Percentiles rank a stretch among this genome's conserved stretches.
Conservation (phyloP, 495 filamentous ascomycete genomes). For the Podospora tetraspora region DNA sequence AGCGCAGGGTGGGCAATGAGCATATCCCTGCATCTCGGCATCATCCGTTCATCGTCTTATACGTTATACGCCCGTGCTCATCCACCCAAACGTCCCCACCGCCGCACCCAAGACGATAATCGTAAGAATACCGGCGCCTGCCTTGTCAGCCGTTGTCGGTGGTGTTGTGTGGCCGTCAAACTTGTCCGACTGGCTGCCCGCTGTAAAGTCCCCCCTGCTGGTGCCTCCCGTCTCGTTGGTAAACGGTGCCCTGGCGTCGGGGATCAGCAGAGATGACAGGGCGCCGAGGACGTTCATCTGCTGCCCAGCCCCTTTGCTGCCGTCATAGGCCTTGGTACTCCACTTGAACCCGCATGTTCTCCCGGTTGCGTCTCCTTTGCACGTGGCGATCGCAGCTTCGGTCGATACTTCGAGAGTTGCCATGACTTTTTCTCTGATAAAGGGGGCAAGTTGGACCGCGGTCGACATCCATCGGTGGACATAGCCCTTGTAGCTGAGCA, state of each 20-base stretch:
- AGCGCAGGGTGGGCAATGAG: neutral
- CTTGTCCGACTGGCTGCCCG: slow-evolving; percentile 40
- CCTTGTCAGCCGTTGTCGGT: slow-evolving; percentile 56
- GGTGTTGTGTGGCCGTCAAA: slow-evolving; percentile 18
- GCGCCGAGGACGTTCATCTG: slow-evolving; percentile 65
- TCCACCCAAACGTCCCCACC: slow-evolving; percentile 43
- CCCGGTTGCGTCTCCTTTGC: slow-evolving; percentile 52
- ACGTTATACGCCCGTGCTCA: slow-evolving; percentile 35
- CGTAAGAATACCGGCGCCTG: slow-evolving; percentile 62
- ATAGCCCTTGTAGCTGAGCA: slow-evolving; percentile 83
- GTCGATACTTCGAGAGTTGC: slow-evolving; percentile 61
- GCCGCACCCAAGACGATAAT: slow-evolving; percentile 37
- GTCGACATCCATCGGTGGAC: slow-evolving; percentile 75
- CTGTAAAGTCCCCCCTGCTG: slow-evolving; percentile 57
- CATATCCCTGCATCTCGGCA: neutral
- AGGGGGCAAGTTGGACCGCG: slow-evolving; percentile 66
- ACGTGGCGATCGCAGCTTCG: slow-evolving; percentile 62
- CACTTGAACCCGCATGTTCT: slow-evolving; percentile 68
- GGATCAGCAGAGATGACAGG: slow-evolving; percentile 51
- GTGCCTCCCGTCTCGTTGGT: slow-evolving; percentile 59
- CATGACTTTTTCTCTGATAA: slow-evolving; percentile 56
- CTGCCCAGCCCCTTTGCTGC: slow-evolving; percentile 56
- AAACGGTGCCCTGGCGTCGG: slow-evolving; percentile 40
- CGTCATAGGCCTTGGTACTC: slow-evolving; percentile 55
- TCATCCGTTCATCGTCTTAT: slow-evolving; percentile 7